Conservation (phyloP, 2,329 filamentous ascomycete genomes). For the Pseudopithomyces maydicus region DNA sequence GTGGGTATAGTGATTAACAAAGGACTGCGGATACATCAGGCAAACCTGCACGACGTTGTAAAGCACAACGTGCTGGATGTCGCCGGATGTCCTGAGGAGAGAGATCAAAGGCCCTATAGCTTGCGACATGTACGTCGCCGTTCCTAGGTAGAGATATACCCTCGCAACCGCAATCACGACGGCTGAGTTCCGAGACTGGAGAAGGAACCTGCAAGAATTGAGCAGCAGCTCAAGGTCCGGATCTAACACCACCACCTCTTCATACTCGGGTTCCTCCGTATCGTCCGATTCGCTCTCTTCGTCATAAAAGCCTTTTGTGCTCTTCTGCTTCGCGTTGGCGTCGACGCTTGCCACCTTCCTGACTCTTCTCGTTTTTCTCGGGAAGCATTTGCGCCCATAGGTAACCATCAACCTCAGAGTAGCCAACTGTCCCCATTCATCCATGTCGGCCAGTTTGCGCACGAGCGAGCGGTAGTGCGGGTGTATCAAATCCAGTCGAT, state of each 20-base stretch:
- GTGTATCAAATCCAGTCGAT: slow-evolving; percentile 86
- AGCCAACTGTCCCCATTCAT: slow-evolving; percentile 94
- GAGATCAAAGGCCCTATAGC: slow-evolving; percentile 86
- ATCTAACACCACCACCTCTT: slow-evolving; percentile 69
- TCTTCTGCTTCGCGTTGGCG: slow-evolving; percentile 41
- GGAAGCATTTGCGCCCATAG: slow-evolving; percentile 89
- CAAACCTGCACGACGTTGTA: slow-evolving; percentile 97
- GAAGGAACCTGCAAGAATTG: slow-evolving; percentile 77
- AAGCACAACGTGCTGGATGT: slow-evolving; percentile 87
- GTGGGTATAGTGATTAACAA: slow-evolving; percentile 85
- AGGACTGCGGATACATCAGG: slow-evolving; percentile 74
- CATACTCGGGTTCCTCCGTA: slow-evolving; percentile 53
- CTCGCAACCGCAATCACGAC: slow-evolving; percentile 87
- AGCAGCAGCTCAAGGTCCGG: slow-evolving; percentile 83
- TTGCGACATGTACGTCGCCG: slow-evolving; percentile 72
- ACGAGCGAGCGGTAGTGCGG: slow-evolving; percentile 84
- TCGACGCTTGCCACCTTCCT: slow-evolving; percentile 55
- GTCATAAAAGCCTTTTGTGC: slow-evolving; percentile 79
- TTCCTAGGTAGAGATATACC: slow-evolving; percentile 84
- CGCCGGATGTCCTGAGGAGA: slow-evolving; percentile 79
- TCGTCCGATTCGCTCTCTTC: slow-evolving; percentile 49
- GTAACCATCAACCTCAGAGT: slow-evolving; percentile 79
- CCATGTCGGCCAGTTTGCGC: slow-evolving; percentile 96
- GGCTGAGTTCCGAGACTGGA: slow-evolving; percentile 91
- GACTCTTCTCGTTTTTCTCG: slow-evolving; percentile 65